Evolutionary conservation across 257 asterid genomes (phyloP), one percentile per base, ranked within the genome.

Genomic region (Gardenia jasminoides): DNA sequence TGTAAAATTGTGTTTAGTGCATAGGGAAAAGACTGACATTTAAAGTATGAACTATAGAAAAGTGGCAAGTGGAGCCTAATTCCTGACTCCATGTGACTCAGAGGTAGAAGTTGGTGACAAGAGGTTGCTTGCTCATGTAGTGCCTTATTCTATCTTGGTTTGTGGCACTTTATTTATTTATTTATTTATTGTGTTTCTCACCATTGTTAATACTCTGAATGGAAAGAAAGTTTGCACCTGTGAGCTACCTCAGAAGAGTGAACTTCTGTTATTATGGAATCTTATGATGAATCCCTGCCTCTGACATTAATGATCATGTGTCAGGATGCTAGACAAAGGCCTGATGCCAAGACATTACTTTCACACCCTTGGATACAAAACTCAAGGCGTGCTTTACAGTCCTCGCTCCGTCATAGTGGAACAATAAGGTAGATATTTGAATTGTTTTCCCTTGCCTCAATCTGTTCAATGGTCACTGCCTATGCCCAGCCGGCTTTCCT

Each of bases 241-340:
- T 30, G 50, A 72, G 71, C 74, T 22, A 41, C 31, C 47, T 54
- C 44, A 67, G 76, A 69, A 31, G 50, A 28, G 24, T 61, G 7
- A 74, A 41, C 59, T 67, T 44, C 66, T 24, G 47, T 68, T 46
- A 20, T 52, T 64, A 30, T 77, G 59, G 19, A 76, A 78, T 66
- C 78, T 64, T 78, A 50, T 80, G 70, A 50, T 78, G 70, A 70
- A 28, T 70, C 74, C 76, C 74, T 74, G 0, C 31, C 41, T 58
- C 62, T 89, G 71, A 82, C 78, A 50, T 67, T 78, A 74, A 61
- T 67, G 67, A 79, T 80, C 74, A 74, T 76, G 61, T 87, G 87
- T 88, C 96, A 96, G 99, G 99, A 96, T 90, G 96, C 98, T 78
- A 91, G 98, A 76, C 99, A 92, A 88, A 93, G 99, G 89, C 99